phyloP scores from a whole-genome alignment of 768 basidiomycete species.

The Phanerochaete carnosa region DNA sequence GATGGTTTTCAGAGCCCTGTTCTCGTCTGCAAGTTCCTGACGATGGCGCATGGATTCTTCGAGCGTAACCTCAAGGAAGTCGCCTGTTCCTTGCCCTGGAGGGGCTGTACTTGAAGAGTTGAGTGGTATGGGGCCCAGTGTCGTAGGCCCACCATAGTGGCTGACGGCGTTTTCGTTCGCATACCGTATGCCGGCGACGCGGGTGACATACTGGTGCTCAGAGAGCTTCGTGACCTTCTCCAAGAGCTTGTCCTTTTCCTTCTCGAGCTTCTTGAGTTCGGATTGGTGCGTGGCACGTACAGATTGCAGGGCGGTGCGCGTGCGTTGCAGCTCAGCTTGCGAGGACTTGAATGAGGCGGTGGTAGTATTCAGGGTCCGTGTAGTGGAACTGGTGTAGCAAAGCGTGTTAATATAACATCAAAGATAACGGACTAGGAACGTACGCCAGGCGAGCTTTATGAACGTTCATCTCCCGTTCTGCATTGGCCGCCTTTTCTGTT shows the following conservation, averaged over 20 bases:
- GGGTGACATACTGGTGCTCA: constrained; percentile 32
- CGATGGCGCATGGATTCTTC: constrained; percentile 72
- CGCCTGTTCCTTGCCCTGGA: constrained; percentile 38
- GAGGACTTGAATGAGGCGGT: constrained; percentile 73
- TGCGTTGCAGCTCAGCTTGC: constrained; percentile 64
- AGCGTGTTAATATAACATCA: not conserved
- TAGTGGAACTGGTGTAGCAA: constrained; percentile 35
- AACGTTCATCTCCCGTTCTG: constrained; percentile 75
- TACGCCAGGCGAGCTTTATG: constrained; percentile 72
- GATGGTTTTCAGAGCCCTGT: constrained; percentile 54
- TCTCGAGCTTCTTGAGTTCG: constrained; percentile 80
- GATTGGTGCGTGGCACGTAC: constrained; percentile 64
- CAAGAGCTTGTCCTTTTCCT: constrained; percentile 68
- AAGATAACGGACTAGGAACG: constrained; percentile 27
- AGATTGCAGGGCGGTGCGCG: constrained; percentile 64
- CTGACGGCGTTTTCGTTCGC: constrained; percentile 34
- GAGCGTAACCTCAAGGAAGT: constrained; percentile 62
- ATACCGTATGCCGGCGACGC: constrained; percentile 36
- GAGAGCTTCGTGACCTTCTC: constrained; percentile 74
- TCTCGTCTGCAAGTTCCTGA: constrained; percentile 61
- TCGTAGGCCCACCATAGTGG: constrained; percentile 31
- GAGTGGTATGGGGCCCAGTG: constrained; percentile 41
- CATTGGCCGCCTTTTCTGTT: constrained; percentile 59
- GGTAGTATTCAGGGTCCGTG: constrained; percentile 51
- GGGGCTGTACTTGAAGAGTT: constrained; percentile 22